Percentiles rank a stretch among this genome's conserved stretches.
These are phyloP conservation scores for Pseudomassariella vexata DNA, from an alignment of 2,329 filamentous ascomycete genomes.

Conservation along the genomic window DNA sequence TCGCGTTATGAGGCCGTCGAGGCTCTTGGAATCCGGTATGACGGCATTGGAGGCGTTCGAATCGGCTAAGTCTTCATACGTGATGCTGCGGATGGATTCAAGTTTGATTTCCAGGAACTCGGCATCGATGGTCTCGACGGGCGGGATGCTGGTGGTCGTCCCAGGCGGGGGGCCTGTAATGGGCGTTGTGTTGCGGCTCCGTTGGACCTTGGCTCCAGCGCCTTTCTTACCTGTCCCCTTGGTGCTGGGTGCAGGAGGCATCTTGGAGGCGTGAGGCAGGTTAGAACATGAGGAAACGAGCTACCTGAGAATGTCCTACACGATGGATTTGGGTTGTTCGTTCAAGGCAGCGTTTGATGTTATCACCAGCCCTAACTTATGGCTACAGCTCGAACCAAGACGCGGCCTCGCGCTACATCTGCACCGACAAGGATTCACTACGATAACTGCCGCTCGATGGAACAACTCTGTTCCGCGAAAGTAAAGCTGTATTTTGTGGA, in stretches of 20 bases:
- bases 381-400: too few relatives aligned
- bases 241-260: constrained; percentile 54
- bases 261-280: constrained; percentile 29
- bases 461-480: too few relatives aligned
- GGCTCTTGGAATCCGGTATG: constrained; percentile 57
- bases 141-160: constrained; percentile 36
- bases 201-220: constrained; percentile 55
- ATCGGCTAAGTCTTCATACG: constrained; percentile 67
- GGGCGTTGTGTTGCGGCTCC: constrained; percentile 75
- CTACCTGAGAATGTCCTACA: too few relatives aligned
- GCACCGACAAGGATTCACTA: too few relatives aligned
- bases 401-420: too few relatives aligned
- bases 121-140: constrained; percentile 50
- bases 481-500: too few relatives aligned
- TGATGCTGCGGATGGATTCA: constrained; percentile 52
- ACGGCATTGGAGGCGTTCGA: constrained; percentile 48
- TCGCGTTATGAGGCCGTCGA: constrained; percentile 58
- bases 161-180: constrained; percentile 42
- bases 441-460: too few relatives aligned
- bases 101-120: constrained; percentile 62
- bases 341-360: too few relatives aligned
- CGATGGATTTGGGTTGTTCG: too few relatives aligned
- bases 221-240: constrained; percentile 63
- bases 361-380: too few relatives aligned
- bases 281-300: too few relatives aligned